Evolutionary conservation across 2,329 filamentous ascomycete species (phyloP).

Genomic region (Trichothecium roseum): DNA sequence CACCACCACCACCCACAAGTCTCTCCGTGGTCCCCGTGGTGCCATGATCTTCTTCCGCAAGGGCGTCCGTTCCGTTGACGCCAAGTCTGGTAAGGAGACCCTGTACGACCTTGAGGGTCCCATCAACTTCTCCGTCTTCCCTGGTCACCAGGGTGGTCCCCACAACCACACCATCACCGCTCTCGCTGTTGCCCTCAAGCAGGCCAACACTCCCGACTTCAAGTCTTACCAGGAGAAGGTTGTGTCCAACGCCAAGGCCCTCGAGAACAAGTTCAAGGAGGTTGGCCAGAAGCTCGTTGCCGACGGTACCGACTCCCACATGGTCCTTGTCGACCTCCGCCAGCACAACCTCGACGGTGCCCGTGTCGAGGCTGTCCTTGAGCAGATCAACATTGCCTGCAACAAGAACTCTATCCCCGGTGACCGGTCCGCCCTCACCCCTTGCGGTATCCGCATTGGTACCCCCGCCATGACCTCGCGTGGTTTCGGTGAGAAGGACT

Average conservation of each 20-base stretch:
- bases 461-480: slow-evolving; percentile 95
- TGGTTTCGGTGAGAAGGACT: slow-evolving; percentile 87
- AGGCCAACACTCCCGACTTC: slow-evolving; percentile 85
- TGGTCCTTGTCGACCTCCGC: slow-evolving; percentile 91
- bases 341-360: slow-evolving; percentile 81
- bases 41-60: slow-evolving; percentile 99
- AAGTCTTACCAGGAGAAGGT: slow-evolving; percentile 90
- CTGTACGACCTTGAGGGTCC: slow-evolving; percentile 89
- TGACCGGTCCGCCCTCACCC: slow-evolving; percentile 93
- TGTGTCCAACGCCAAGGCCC: slow-evolving; percentile 82
- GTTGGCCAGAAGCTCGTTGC: slow-evolving; percentile 92
- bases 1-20: slow-evolving; percentile 98
- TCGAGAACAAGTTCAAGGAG: slow-evolving; percentile 74
- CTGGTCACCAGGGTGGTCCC: slow-evolving; percentile 93
- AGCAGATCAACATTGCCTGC: slow-evolving; percentile 97
- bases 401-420: slow-evolving; percentile 99
- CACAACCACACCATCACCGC: slow-evolving; percentile 99
- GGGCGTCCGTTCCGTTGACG: slow-evolving; percentile 79
- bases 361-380: slow-evolving; percentile 88
- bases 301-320: slow-evolving; percentile 93
- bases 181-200: slow-evolving; percentile 86
- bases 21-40: slow-evolving; percentile 88
- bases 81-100: slow-evolving; percentile 82
- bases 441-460: slow-evolving; percentile 89
- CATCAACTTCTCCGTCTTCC: slow-evolving; percentile 99